Percentiles rank a stretch among this genome's conserved stretches.
Evolutionary conservation across 2,329 filamentous ascomycete genomes (phyloP).

Genomic region (Alternaria atra): DNA sequence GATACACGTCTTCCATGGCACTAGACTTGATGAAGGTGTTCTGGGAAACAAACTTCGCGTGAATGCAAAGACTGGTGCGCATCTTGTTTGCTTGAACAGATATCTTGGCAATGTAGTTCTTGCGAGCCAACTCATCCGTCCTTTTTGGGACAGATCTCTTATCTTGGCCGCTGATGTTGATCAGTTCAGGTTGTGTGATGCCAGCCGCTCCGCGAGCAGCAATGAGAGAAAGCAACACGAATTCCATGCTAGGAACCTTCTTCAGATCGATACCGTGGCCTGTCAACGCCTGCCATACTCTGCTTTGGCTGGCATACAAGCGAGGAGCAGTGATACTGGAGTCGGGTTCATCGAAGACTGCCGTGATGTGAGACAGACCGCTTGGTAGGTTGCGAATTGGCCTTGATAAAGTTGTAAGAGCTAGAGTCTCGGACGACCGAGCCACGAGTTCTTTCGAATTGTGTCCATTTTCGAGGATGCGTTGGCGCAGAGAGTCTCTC

Average conservation of each 20-base stretch:
- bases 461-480: conserved; percentile 21
- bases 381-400: conserved; percentile 24
- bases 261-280: conserved; percentile 67
- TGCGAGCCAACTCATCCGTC: conserved; percentile 64
- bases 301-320: conserved; percentile 60
- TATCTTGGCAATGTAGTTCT: conserved; percentile 69
- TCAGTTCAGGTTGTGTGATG: conserved; percentile 66
- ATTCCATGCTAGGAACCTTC: conserved; percentile 64
- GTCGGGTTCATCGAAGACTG: conserved; percentile 40
- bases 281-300: conserved; percentile 68
- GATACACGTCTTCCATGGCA: conserved; percentile 47
- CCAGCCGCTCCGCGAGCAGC: conserved; percentile 63
- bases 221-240: conserved; percentile 66
- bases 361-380: conserved; percentile 9
- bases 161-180: conserved; percentile 66
- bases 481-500: conserved; percentile 30
- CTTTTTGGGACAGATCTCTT: conserved; percentile 70
- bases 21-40: conserved; percentile 38
- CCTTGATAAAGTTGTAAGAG: conserved; percentile 1
- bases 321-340: conserved; percentile 34
- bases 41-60: conserved; percentile 59
- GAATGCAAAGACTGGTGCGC: conserved; percentile 65
- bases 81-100: conserved; percentile 52
- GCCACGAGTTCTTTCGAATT: neutral
- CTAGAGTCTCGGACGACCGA: neutral